These are phyloP conservation scores for Trichoderma aggressivum DNA, from an alignment of 2,329 filamentous ascomycete species.

Conservation along the genomic window DNA sequence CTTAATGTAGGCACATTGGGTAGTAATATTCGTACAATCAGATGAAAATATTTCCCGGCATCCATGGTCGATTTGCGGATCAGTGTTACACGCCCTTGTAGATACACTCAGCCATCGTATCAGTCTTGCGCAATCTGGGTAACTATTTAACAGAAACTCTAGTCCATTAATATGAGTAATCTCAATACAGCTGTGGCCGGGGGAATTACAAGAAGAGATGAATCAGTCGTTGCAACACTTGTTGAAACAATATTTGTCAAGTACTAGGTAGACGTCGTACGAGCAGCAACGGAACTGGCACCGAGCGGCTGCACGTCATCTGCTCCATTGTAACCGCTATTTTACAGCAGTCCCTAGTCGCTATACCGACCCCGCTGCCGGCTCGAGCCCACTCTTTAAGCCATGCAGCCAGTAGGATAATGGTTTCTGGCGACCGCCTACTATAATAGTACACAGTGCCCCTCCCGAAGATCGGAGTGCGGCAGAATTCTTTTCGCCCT, in stretches of 20 bases:
- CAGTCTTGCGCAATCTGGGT: no score
- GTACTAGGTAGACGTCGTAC: no score
- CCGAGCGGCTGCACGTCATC: not conserved
- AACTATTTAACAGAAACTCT: no score
- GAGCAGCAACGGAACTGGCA: not conserved
- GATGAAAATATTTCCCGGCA: no score
- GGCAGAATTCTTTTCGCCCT: not conserved
- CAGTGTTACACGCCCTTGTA: no score
- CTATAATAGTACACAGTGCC: not conserved
- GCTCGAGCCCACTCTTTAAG: not conserved
- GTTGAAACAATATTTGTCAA: not conserved
- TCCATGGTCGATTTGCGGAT: no score
- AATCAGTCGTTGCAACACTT: not conserved
- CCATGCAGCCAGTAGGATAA: not conserved
- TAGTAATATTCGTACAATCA: not conserved
- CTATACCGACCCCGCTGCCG: not conserved
- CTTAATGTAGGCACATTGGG: not conserved
- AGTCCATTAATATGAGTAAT: no score
- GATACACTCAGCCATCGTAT: no score
- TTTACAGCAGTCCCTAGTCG: not conserved
- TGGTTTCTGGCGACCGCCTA: not conserved
- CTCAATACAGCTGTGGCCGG: no score
- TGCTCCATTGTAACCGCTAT: not conserved
- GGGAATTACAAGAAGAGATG: no score
- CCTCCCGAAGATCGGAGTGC: slow-evolving; percentile 6